phyloP scores from a whole-genome alignment of 495 filamentous ascomycete genomes.

The Viridothelium virens region DNA sequence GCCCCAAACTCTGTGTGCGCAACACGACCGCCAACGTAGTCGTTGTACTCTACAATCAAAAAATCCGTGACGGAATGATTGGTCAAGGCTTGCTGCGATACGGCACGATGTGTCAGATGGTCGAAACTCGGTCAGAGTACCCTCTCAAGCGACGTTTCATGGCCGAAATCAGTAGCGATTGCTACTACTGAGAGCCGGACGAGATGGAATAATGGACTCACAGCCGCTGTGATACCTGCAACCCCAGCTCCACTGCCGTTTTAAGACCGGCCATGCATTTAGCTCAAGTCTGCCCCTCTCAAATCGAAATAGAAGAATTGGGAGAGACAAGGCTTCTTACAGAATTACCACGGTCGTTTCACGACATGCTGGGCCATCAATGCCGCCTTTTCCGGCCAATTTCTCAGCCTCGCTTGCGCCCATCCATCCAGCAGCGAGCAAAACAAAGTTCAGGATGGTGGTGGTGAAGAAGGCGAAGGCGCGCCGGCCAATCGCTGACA shows the following conservation, averaged over 20 bases:
- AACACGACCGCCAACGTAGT: constrained; percentile 56
- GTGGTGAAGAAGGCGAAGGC: background rate
- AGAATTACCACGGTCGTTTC: constrained; percentile 4
- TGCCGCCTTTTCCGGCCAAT: background rate
- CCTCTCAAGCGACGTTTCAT: background rate
- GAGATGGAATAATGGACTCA: constrained; percentile 25
- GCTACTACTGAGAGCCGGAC: constrained; percentile 18
- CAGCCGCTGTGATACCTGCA: constrained; percentile 64
- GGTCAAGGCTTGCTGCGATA: constrained; percentile 50
- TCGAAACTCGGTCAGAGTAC: constrained; percentile 28
- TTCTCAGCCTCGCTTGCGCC: constrained; percentile 4
- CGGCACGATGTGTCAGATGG: constrained; percentile 17
- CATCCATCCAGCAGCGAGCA: background rate
- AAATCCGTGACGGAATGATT: constrained; percentile 62
- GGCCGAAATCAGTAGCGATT: constrained; percentile 10
- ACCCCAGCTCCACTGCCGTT: constrained; percentile 45
- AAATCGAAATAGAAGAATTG: background rate
- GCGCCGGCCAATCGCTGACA: background rate
- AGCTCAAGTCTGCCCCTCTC: background rate
- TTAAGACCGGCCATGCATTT: constrained; percentile 4
- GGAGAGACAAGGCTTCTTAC: constrained; percentile 3
- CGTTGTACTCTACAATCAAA: constrained; percentile 59
- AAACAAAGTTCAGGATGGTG: background rate
- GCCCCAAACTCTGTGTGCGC: constrained; percentile 52
- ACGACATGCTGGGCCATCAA: background rate